A percentile compares a stretch with the other conserved stretches of the same genome.
Conservation (phyloP, 2,329 filamentous ascomycete species). For the Sordariomycetes sp. region DNA sequence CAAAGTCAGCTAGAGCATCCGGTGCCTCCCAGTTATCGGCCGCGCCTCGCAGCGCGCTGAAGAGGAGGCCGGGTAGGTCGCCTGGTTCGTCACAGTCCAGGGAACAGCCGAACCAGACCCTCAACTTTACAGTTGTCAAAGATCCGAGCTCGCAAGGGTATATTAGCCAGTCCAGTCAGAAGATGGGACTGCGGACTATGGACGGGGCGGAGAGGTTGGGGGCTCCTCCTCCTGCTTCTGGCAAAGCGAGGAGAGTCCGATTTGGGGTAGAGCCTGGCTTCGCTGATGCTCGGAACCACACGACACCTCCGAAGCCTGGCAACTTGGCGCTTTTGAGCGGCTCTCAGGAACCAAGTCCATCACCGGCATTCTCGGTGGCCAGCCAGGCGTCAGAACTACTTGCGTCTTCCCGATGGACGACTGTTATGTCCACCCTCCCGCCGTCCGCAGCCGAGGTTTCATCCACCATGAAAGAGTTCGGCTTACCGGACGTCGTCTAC, state of each 20-base stretch:
- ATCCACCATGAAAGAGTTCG: constrained; percentile 11
- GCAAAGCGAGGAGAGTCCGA: neutral
- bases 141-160: constrained; percentile 52
- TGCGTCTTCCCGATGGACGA: neutral
- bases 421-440: neutral
- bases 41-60: neutral
- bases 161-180: constrained; percentile 48
- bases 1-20: neutral
- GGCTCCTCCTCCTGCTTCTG: neutral
- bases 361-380: neutral
- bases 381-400: neutral
- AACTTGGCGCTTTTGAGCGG: neutral
- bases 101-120: constrained; percentile 20
- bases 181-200: neutral
- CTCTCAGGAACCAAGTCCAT: neutral
- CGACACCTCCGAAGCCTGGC: neutral
- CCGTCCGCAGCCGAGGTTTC: constrained; percentile 3
- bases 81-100: neutral
- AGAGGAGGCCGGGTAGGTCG: neutral
- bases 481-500: constrained; percentile 57
- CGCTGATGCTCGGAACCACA: neutral
- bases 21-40: neutral
- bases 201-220: neutral
- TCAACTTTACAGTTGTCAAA: constrained; percentile 67
- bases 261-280: neutral